These are phyloP conservation scores for Bruguiera parviflora DNA, from an alignment of 345 rosid genomes.

Conservation along the genomic window DNA sequence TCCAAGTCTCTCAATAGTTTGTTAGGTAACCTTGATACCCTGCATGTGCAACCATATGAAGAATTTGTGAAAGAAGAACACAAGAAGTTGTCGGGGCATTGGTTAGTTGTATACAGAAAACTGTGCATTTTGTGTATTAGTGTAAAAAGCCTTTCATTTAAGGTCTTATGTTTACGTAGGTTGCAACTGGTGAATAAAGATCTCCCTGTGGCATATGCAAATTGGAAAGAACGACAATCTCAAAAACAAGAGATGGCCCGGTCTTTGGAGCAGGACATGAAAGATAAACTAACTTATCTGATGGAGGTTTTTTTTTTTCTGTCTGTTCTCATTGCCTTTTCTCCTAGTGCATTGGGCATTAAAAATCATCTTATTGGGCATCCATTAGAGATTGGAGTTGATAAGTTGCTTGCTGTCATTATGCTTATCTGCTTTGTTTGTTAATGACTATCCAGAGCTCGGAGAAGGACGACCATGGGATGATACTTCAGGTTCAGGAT, in stretches of 20 bases:
- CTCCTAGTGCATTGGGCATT: not conserved
- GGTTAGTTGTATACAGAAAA: constrained; percentile 51
- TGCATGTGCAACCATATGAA: constrained; percentile 81
- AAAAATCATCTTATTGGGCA: constrained; percentile 1
- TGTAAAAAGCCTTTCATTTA: constrained; percentile 8
- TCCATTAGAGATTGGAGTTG: not conserved
- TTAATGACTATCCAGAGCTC: constrained; percentile 31
- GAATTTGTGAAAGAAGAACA: constrained; percentile 82
- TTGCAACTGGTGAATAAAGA: constrained; percentile 55
- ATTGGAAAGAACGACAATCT: constrained; percentile 55
- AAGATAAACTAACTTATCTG: constrained; percentile 33
- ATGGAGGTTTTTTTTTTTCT: constrained; percentile 43
- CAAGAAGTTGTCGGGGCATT: constrained; percentile 73
- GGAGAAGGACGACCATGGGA: constrained; percentile 28
- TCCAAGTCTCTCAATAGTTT: constrained; percentile 64
- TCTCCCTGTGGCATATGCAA: constrained; percentile 66
- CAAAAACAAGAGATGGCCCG: constrained; percentile 44
- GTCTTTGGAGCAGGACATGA: constrained; percentile 63
- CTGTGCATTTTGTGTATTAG: constrained; percentile 20
- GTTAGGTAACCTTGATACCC: constrained; percentile 59
- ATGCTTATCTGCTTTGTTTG: constrained; percentile 8
- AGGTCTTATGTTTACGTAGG: constrained; percentile 42
- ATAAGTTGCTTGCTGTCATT: not conserved
- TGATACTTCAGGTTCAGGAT: constrained; percentile 26
- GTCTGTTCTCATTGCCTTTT: constrained; percentile 7